Conservation (phyloP, 2,329 filamentous ascomycete species). For the Fusarium guadeloupense region DNA sequence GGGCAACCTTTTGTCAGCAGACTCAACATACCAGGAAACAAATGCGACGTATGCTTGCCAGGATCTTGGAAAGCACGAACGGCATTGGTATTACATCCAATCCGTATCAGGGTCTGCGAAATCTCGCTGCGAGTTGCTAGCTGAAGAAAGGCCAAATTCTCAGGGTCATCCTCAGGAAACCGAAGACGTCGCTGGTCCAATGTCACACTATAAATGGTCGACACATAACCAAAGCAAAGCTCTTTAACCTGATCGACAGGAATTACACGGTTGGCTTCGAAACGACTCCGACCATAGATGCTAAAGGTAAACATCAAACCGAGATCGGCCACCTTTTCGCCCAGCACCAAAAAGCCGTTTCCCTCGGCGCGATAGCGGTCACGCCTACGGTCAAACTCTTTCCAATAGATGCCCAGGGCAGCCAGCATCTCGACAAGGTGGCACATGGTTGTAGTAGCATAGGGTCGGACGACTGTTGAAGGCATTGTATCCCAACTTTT, state of each 20-base stretch:
- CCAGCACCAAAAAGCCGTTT: conserved; percentile 62
- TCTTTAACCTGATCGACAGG: conserved; percentile 64
- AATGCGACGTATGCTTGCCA: conserved; percentile 54
- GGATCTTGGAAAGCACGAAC: conserved; percentile 55
- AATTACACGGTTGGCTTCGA: conserved; percentile 61
- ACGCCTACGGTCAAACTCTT: conserved; percentile 61
- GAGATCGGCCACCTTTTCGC: conserved; percentile 57
- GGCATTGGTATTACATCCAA: conserved; percentile 64
- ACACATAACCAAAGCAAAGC: conserved; percentile 64
- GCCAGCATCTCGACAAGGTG: conserved; percentile 65
- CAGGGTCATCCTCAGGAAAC: conserved; percentile 52
- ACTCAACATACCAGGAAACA: conserved; percentile 58
- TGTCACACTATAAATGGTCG: conserved; percentile 60
- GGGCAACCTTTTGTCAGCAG: background rate
- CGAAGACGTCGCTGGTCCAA: conserved; percentile 52
- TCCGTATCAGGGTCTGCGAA: conserved; percentile 59
- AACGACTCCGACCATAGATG: conserved; percentile 58
- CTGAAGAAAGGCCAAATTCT: conserved; percentile 55
- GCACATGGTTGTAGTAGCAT: conserved; percentile 64
- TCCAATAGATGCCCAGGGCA: conserved; percentile 66
- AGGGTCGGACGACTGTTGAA: conserved; percentile 56
- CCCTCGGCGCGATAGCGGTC: conserved; percentile 65
- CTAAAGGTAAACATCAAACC: conserved; percentile 66
- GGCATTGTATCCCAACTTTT: conserved; percentile 65
- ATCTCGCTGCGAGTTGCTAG: conserved; percentile 62